A percentile compares a stretch with the other conserved stretches of the same genome.
These are phyloP conservation scores for Globisporangium recalcitrans DNA, from an alignment of 352 stramenopile genomes.

Conservation along the genomic window DNA sequence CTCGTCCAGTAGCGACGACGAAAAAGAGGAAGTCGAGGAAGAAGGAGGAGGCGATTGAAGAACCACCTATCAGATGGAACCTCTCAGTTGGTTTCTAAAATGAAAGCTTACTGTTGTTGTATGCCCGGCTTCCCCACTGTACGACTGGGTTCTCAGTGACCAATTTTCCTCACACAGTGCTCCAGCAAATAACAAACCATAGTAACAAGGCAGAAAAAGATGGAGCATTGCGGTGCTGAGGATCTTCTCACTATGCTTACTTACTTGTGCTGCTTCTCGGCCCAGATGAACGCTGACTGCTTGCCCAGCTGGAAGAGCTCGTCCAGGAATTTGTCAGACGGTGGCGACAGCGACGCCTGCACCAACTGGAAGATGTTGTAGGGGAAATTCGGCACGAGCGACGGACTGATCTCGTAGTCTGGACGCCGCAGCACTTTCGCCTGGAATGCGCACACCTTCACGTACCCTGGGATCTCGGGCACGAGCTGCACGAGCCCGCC, in stretches of 20 bases:
- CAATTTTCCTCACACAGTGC: background rate
- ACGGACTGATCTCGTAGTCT: conserved; percentile 79
- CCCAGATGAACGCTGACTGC: conserved; percentile 45
- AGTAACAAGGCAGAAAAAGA: background rate
- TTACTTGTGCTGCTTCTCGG: conserved; percentile 17
- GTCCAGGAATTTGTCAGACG: conserved; percentile 48
- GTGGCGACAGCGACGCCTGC: conserved; percentile 55
- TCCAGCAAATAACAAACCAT: background rate
- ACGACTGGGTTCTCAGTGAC: background rate
- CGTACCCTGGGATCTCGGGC: conserved; percentile 57
- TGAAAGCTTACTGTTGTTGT: background rate
- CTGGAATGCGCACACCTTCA: conserved; percentile 70
- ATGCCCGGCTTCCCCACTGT: background rate
- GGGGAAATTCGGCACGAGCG: conserved; percentile 52
- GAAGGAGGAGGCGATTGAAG: background rate
- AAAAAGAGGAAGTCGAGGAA: conserved; percentile 15
- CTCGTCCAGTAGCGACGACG: conserved; percentile 44
- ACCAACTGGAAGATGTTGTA: conserved; percentile 49
- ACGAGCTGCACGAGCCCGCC: conserved; percentile 65
- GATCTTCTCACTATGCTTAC: background rate
- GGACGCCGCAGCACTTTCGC: conserved; percentile 37
- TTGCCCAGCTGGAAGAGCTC: conserved; percentile 59
- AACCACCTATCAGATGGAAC: background rate
- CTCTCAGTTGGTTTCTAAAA: background rate
- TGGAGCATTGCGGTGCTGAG: background rate